Evolutionary conservation across 768 basidiomycete species (phyloP).

Genomic region (Obba rivulosa): DNA sequence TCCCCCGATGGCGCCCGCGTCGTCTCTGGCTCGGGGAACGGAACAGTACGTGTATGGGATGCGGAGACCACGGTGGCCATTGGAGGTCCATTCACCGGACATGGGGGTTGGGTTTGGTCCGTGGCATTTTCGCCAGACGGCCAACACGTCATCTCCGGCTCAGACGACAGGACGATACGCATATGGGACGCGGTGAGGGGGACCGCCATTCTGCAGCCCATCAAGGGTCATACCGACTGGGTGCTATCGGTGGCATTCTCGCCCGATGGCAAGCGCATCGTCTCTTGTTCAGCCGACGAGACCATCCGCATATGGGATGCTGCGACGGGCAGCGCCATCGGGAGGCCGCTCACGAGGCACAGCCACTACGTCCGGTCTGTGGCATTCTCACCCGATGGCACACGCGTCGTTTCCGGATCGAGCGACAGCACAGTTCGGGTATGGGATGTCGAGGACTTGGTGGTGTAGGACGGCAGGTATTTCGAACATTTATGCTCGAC

Average conservation of each 20-base stretch:
- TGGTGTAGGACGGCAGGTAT: too few relatives aligned
- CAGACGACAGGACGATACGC: constrained; percentile 12
- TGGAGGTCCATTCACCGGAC: not conserved
- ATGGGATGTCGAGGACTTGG: constrained; percentile 27
- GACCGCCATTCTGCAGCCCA: not conserved
- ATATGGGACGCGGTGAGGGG: constrained; percentile 16
- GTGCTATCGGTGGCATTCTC: constrained; percentile 24
- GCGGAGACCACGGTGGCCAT: too few relatives aligned
- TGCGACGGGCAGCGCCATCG: not conserved
- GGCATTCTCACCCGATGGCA: constrained; percentile 15
- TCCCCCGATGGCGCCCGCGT: constrained; percentile 8
- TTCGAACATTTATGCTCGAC: too few relatives aligned
- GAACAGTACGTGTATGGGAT: constrained; percentile 2
- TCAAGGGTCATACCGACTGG: constrained; percentile 5
- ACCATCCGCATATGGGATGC: constrained; percentile 6
- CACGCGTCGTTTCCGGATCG: constrained; percentile 18
- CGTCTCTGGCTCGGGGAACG: constrained; percentile 11
- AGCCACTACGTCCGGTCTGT: constrained; percentile 10
- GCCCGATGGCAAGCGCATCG: constrained; percentile 12
- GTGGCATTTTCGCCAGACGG: constrained; percentile 18
- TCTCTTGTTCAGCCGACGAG: constrained; percentile 4
- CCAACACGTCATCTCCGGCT: constrained; percentile 16
- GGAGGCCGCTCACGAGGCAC: constrained; percentile 13
- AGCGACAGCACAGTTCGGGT: constrained; percentile 19
- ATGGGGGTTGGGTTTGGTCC: constrained; percentile 9